A percentile compares a stretch with the other conserved stretches of the same genome.
Evolutionary conservation across 202 grass and related monocot genomes (phyloP).

Genomic region (Schoenoplectus triqueter): DNA sequence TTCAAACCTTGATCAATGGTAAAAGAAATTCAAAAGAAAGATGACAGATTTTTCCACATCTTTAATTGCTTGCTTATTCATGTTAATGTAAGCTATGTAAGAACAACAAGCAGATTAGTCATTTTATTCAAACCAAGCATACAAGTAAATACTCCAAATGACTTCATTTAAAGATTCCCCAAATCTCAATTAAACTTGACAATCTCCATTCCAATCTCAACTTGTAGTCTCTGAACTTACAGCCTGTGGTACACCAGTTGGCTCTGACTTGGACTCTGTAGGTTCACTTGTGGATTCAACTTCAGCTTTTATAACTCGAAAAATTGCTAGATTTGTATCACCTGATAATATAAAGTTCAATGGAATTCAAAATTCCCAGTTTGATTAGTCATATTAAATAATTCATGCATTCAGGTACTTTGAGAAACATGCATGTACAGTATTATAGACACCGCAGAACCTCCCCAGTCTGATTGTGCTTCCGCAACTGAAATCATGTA

Average conservation of each 20-base stretch:
- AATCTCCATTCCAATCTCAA: conserved; percentile 16
- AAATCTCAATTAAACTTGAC: neutral
- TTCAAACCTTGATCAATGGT: neutral
- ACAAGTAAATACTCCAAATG: conserved; percentile 3
- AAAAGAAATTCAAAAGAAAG: neutral
- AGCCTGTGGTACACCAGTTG: conserved; percentile 31
- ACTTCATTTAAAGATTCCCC: conserved; percentile 1
- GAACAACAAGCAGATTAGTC: conserved; percentile 2
- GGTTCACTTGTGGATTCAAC: conserved; percentile 23
- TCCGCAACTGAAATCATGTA: neutral
- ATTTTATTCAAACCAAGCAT: conserved; percentile 2
- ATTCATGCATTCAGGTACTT: neutral
- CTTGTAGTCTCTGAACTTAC: conserved; percentile 30
- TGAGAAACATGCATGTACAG: neutral
- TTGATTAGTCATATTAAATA: neutral
- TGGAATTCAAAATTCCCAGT: neutral
- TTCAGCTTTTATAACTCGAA: conserved; percentile 50
- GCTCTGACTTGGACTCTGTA: neutral
- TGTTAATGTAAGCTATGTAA: conserved; percentile 16
- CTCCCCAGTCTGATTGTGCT: neutral
- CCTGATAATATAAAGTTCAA: conserved; percentile 41
- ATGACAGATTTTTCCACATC: conserved; percentile 3
- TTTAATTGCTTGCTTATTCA: conserved; percentile 4
- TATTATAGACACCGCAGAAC: neutral
- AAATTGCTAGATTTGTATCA: conserved; percentile 68